Conservation (phyloP, 441 rosid species). For the Viola pubescens region DNA sequence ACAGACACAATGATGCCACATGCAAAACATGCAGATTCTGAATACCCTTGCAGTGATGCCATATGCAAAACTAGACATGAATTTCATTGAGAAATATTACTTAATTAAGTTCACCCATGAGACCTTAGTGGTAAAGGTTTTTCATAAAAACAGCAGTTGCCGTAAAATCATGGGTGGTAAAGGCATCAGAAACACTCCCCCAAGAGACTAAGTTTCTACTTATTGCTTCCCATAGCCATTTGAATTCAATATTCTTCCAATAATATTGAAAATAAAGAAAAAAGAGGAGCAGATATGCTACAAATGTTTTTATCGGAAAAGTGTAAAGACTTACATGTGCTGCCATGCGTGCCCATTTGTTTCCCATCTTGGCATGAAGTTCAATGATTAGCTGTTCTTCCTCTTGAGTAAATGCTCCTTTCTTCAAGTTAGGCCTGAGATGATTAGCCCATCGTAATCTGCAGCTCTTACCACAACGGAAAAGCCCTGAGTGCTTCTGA, state of each 20-base stretch:
- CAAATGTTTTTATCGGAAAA: background rate
- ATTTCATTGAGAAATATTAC: too few species aligned
- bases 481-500: slow-evolving; percentile 82
- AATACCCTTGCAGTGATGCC: slow-evolving; percentile 2
- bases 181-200: too few species aligned
- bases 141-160: too few species aligned
- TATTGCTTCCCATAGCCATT: too few species aligned
- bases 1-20: background rate
- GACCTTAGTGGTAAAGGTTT: too few species aligned
- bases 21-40: background rate
- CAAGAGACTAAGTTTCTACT: too few species aligned
- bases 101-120: too few species aligned
- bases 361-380: slow-evolving; percentile 92
- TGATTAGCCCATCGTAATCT: slow-evolving; percentile 98
- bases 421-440: slow-evolving; percentile 92
- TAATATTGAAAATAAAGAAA: too few species aligned
- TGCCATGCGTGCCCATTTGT: slow-evolving; percentile 99
- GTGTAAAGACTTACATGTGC: slow-evolving; percentile 64
- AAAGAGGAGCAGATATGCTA: too few species aligned
- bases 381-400: slow-evolving; percentile 83
- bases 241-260: too few species aligned
- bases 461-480: slow-evolving; percentile 97
- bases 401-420: slow-evolving; percentile 88
- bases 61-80: background rate
- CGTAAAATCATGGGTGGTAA: too few species aligned